Base-by-base conservation (phyloP, 768 basidiomycete species). In the Botryobasidium botryosum region DNA sequence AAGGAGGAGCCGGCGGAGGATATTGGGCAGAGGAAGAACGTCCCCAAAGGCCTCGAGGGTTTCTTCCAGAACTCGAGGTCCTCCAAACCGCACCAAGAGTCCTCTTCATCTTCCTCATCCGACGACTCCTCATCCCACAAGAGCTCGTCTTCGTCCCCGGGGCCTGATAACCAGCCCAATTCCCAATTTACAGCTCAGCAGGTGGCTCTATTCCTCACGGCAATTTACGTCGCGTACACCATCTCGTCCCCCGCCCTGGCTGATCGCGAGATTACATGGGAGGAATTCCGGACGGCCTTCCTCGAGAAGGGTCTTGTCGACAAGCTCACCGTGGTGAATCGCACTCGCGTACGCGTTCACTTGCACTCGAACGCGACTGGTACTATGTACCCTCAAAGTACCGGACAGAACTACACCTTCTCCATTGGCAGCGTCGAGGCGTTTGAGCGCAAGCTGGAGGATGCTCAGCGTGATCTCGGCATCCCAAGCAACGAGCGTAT, bases 201-300 rank as follows among this genome's bases (percentile, higher is more conserved):
- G 33, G 31, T 25, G 41, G 18, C 17, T 7, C 13, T 43, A n/a
- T 32, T 51, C 33, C 35, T 48, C 17, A 79, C 76, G 55, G 69
- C 79, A 53, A 65, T 79, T 12, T 82, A 78, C 53, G 71, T 72
- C 12, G 66, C 73, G 46, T 70, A 75, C 10, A 57, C 58, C 24
- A 66, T 64, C 31, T 60, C 65, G 0, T 64, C 70, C 3, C 59
- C 64, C 8, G 43, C 40, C 0, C 62, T 65, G 21, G 31, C 27
- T 8, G 74, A 80, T 1, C 75, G 82, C 48, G 94, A 99, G 64
- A 97, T 99, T 53, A 99, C 94, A 51, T 99, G 94, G 92, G 91
- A 96, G 63, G 94, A 97, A 62, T 99, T 99, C 68, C 77, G 90
- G 43, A 91, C 86, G 36, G 87, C 88, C 7, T 87, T 99, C 68